phyloP scores from a whole-genome alignment of 768 basidiomycete species.

The Boletus coccyginus region DNA sequence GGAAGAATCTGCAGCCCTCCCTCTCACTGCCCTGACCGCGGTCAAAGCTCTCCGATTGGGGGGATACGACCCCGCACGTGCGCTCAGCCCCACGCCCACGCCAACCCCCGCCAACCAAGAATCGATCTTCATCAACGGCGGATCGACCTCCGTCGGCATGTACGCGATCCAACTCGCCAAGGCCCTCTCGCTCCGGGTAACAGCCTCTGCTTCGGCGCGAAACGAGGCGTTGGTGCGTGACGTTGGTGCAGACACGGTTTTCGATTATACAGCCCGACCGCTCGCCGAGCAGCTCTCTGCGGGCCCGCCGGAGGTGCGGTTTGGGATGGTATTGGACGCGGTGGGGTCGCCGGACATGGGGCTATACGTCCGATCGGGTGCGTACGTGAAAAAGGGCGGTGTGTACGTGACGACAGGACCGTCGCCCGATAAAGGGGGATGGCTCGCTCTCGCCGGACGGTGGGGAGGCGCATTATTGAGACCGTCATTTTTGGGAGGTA shows the following conservation, averaged over 20 bases:
- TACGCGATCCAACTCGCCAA: slow-evolving; percentile 75
- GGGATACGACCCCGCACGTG: slow-evolving; percentile 43
- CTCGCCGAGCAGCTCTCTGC: slow-evolving; percentile 44
- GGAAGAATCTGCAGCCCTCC: slow-evolving; percentile 58
- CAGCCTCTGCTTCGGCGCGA: slow-evolving; percentile 55
- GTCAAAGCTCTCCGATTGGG: slow-evolving; percentile 50
- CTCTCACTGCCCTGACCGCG: slow-evolving; percentile 58
- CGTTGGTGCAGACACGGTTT: slow-evolving; percentile 67
- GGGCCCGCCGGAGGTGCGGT: slow-evolving; percentile 48
- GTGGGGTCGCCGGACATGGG: slow-evolving; percentile 47
- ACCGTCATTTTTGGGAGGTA: slow-evolving; percentile 56
- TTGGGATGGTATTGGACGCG: slow-evolving; percentile 59
- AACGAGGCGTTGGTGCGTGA: slow-evolving; percentile 56
- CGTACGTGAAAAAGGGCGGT: slow-evolving; percentile 52
- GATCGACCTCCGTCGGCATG: slow-evolving; percentile 65
- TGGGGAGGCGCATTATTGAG: slow-evolving; percentile 7
- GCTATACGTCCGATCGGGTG: slow-evolving; percentile 48
- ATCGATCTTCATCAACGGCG: slow-evolving; percentile 67
- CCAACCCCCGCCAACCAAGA: slow-evolving; percentile 31
- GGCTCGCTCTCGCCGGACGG: slow-evolving; percentile 6
- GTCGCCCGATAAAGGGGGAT: slow-evolving; percentile 29
- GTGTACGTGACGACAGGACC: slow-evolving; percentile 54
- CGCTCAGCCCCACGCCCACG: background rate
- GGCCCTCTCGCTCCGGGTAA: slow-evolving; percentile 54
- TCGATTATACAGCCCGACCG: slow-evolving; percentile 59